Base-by-base conservation (phyloP, 108 stramenopile genomes). In the Skeletonema menzelii region DNA sequence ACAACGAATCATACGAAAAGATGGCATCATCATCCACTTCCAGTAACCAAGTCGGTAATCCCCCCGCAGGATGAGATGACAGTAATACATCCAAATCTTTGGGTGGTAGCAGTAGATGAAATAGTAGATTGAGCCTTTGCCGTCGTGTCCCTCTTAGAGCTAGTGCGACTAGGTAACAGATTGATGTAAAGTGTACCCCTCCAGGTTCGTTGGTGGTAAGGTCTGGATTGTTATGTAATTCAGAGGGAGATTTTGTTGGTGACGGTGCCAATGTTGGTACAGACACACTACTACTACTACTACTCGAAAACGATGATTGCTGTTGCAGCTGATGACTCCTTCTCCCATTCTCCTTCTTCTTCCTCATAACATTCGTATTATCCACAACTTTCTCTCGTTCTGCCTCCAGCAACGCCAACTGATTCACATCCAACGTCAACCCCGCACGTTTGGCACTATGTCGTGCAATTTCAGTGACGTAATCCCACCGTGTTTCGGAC, bases 381-480 rank as follows among this genome's bases (percentile, higher is more conserved):
- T 13, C 14, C 13, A 14, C 2, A 2, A 14, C 5, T 4, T 42
- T 27, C n/a, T 53, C 34, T 28, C 7, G 20, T 57, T 40, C 26
- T 56, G 49, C 14, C 13, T 63, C 46, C 20, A 31, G 26, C 3
- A 76, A 42, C 20, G 67, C 65, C 49, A 71, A 44, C 8, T 83
- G 70, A 66, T 94, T 94, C 24, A 90, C 90, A 73, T 94, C 93
- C 82, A 85, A 79, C 7, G 77, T 80, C 30, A 90, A 61, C 4
- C 79, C 80, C 15, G 83, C 87, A n/a, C 57, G 19, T 63, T 77
- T 67, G 30, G 93, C 88, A 22, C 86, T 69, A 20, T 70, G 31
- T 37, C 62, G 61, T 10, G 93, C 90, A 63, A 90, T 83, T 3
- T 72, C 75, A 3, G 86, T 74, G 0, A 87, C 84, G 15, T 81